Percentiles rank a stretch among this genome's conserved stretches.
phyloP scores from a whole-genome alignment of 2,329 filamentous ascomycete genomes.

The Exophiala spinifera region DNA sequence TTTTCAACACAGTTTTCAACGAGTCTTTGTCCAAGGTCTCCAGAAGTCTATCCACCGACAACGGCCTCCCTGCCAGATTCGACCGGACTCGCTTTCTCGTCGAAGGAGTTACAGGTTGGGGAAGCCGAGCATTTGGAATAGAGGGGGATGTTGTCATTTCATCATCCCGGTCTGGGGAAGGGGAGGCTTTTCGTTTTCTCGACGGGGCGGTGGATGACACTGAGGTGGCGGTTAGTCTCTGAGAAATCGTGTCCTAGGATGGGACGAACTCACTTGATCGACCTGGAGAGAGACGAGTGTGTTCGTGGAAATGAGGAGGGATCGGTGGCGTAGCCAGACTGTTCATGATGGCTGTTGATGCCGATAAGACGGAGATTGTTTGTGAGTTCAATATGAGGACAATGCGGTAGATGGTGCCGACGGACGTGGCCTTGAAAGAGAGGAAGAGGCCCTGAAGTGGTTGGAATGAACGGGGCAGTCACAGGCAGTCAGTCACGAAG shows the following conservation, averaged over 20 bases:
- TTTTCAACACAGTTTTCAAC: slow-evolving; percentile 79
- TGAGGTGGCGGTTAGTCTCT: slow-evolving; percentile 15
- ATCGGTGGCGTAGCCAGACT: slow-evolving; percentile 58
- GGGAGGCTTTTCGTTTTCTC: slow-evolving; percentile 76
- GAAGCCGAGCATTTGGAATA: slow-evolving; percentile 71
- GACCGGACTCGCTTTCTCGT: slow-evolving; percentile 67
- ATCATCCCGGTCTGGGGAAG: slow-evolving; percentile 51
- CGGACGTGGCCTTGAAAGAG: not conserved
- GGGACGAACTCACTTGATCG: slow-evolving; percentile 53
- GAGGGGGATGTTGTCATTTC: slow-evolving; percentile 84
- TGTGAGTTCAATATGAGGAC: too few species aligned
- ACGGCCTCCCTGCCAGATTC: slow-evolving; percentile 65
- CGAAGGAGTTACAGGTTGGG: slow-evolving; percentile 64
- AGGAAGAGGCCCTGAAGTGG: not conserved
- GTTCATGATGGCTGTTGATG: slow-evolving; percentile 53
- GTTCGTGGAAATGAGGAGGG: slow-evolving; percentile 62
- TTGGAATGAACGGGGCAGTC: not conserved
- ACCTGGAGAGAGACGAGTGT: slow-evolving; percentile 58
- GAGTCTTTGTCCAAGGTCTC: slow-evolving; percentile 87
- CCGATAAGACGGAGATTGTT: not conserved
- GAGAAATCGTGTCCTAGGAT: not conserved
- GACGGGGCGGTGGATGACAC: slow-evolving; percentile 39
- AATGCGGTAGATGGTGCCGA: not conserved
- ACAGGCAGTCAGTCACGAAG: not conserved
- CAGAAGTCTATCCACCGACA: slow-evolving; percentile 72